A percentile compares a stretch with the other conserved stretches of the same genome.
Conservation (phyloP, 495 filamentous ascomycete species). For the Cercophora newfieldiana region DNA sequence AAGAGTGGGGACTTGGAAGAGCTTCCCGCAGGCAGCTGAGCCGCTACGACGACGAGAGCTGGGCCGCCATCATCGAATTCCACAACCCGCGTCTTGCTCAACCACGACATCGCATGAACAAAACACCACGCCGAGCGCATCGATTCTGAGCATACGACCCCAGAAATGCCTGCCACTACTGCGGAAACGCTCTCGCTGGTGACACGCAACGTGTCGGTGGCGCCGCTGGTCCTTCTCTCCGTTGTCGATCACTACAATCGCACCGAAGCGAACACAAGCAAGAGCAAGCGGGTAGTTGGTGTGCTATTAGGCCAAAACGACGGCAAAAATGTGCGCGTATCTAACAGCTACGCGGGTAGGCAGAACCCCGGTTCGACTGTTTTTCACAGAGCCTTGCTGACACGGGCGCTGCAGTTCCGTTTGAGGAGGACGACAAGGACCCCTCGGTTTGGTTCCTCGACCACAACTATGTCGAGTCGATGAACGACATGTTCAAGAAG, state of each 20-base stretch:
- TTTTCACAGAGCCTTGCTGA: background rate
- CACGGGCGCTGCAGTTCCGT: slow-evolving; percentile 67
- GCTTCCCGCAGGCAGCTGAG: slow-evolving; percentile 34
- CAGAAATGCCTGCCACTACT: slow-evolving; percentile 87
- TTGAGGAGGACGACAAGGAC: slow-evolving; percentile 98
- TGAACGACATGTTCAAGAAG: slow-evolving; percentile 99
- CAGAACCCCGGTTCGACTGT: background rate
- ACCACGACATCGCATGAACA: slow-evolving; percentile 19
- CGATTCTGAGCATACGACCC: background rate
- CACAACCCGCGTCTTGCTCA: slow-evolving; percentile 3
- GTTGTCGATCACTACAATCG: slow-evolving; percentile 98
- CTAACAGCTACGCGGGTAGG: slow-evolving; percentile 96
- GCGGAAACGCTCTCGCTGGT: slow-evolving; percentile 91
- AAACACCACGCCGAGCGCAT: slow-evolving; percentile 6
- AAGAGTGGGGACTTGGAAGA: background rate
- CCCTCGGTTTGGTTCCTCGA: slow-evolving; percentile 99
- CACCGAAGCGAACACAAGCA: slow-evolving; percentile 71
- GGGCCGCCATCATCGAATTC: slow-evolving; percentile 8
- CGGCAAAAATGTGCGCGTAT: slow-evolving; percentile 91
- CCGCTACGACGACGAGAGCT: slow-evolving; percentile 32
- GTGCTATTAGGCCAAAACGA: slow-evolving; percentile 94
- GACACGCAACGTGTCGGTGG: slow-evolving; percentile 91
- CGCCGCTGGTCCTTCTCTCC: slow-evolving; percentile 94
- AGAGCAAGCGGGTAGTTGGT: slow-evolving; percentile 91
- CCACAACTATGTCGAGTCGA: slow-evolving; percentile 98